Evolutionary conservation across 768 basidiomycete species (phyloP), one percentile per base, ranked within the genome.

Genomic region (Rhodotorula kratochvilovae): DNA sequence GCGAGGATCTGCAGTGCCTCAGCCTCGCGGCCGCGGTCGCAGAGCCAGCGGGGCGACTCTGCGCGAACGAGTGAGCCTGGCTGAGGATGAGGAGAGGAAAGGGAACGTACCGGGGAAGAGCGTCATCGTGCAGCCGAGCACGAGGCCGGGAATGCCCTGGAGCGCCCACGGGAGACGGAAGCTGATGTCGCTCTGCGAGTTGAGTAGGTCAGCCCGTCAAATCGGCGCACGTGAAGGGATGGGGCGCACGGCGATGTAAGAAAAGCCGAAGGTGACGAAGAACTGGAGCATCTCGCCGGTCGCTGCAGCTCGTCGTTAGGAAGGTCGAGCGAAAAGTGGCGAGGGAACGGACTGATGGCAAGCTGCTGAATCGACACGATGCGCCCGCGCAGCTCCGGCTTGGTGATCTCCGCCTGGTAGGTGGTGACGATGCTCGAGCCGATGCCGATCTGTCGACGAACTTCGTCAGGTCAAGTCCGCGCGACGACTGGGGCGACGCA

Each of bases 341-440:
- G 15, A 33, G 4, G 12, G 11, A 3, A 56, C 55, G 33, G 5
- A 62, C 50, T 72, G 61, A 69, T 75, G 35, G 57, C 54, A 86
- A 88, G 90, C 83, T 90, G 89, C 78, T 90, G 89, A 68, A 89
- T 82, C 6, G 89, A 87, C 42, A 90, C 88, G 70, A 90, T 84
- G 36, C 88, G 86, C 43, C 89, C 89, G 77, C 66, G 66, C 23
- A 90, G 89, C 45, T 84, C 79, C 27, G 88, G 88, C 10, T 86
- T 84, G 5, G 73, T 74, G 48, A 76, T 66, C 56, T 78, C 74
- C 19, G 74, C 74, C 39, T 75, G 76, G 61, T 76, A 75, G 53
- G 51, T 27, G n/a, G 62, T 63, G 53, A 63, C 62, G 13, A 55
- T 39, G 17, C 35, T 48, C 8, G 62, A 63, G 7, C 35, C 62